Evolutionary conservation across 2,329 filamentous ascomycete species (phyloP), one percentile per base, ranked within the genome.

Genomic region (Talaromyces rugulosus): DNA sequence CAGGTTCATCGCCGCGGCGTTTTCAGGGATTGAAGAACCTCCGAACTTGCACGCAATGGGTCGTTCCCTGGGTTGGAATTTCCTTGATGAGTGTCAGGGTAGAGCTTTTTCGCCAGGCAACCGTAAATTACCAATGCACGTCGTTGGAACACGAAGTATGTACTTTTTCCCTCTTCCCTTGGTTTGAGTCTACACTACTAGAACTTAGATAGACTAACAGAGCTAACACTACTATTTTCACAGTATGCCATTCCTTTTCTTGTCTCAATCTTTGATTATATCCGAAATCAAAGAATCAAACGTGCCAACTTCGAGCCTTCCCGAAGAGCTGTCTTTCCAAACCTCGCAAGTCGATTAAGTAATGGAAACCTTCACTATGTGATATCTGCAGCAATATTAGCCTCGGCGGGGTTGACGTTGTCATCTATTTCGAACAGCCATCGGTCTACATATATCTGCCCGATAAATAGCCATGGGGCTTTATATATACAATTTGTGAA

Each of bases 371-470:
- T 73, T 36, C 70, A 75, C 60, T 78, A 76, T 62, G 47, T 82
- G 1, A 66, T 78, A 23, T 69, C 78, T 0, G 72, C 78, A 1
- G 63, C 70, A 5, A 63, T 80, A 7, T 64, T 82, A 4, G 71
- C 74, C 33, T 51, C 77, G 7, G 76, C 78, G 7, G 76, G 77
- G 5, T 68, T 77, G 47, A 59, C 78, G 34, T 71, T 73, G 5
- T 66, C 74, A 14, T 69, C 70, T 1, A 70, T 79, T 16, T 69
- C 73, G 7, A 63, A 68, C 44, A 75, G 72, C 52, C 76, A 73
- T 16, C 67, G 70, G 47, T 82, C 81, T 16, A 82, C 80, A 3
- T 81, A 81, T 62, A 81, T 84, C 27, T 85, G 82, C 66, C 77
- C 81, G 1, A 69, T 76, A 11, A 67, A 72, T 1, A 72, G 75